Conservation (phyloP, 352 stramenopile species). For the Pythium brassicae region DNA sequence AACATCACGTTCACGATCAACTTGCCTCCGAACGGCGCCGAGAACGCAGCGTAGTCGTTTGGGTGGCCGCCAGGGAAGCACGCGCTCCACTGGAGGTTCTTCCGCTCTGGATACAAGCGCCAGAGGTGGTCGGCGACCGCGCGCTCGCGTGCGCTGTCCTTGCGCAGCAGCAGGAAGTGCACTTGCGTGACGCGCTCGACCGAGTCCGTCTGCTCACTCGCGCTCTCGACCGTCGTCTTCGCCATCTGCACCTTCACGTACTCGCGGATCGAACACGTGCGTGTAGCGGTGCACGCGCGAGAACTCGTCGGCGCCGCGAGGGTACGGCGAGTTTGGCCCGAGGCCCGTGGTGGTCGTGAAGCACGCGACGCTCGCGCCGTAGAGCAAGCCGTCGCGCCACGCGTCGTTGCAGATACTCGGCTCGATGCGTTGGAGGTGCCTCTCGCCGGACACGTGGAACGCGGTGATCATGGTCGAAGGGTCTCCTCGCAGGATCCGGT, state of each 20-base stretch:
- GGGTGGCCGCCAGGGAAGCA: background rate
- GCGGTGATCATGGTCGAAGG: background rate
- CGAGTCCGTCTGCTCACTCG: background rate
- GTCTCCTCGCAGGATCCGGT: too few species aligned
- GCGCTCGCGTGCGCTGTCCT: background rate
- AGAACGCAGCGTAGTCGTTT: background rate
- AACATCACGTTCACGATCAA: background rate
- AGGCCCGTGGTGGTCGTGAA: background rate
- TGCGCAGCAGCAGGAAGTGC: background rate
- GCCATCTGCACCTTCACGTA: background rate
- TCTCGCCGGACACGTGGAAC: background rate
- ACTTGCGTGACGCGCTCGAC: background rate
- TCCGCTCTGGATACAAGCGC: too few species aligned
- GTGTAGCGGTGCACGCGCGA: background rate
- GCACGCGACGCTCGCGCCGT: background rate
- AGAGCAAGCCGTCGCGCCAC: background rate
- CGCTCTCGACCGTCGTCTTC: background rate
- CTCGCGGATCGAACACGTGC: too few species aligned
- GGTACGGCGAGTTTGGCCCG: background rate
- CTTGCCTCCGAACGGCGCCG: background rate
- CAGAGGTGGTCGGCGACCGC: background rate
- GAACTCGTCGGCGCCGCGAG: background rate
- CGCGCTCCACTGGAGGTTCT: background rate
- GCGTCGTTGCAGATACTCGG: background rate
- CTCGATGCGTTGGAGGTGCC: background rate